Percentiles rank a stretch among this genome's conserved stretches.
Evolutionary conservation across 2,329 filamentous ascomycete species (phyloP).

Genomic region (Trichoderma polysporum): DNA sequence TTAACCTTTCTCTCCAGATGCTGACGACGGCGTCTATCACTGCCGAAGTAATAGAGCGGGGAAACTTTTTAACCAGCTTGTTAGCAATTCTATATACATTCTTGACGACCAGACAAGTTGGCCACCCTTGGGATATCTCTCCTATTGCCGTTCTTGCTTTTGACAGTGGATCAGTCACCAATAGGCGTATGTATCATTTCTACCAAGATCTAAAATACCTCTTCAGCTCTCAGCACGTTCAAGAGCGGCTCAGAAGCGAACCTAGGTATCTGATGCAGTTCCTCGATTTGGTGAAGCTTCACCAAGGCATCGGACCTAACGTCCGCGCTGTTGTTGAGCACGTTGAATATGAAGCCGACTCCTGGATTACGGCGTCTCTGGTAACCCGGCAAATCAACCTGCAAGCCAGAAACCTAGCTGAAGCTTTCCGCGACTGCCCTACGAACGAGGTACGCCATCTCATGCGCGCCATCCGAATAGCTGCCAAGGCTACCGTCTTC

Average conservation of each 20-base stretch:
- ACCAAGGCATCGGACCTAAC: constrained; percentile 96
- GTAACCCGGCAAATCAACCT: constrained; percentile 95
- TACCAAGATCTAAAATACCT: constrained; percentile 93
- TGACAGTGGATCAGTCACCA: constrained; percentile 91
- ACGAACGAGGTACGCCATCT: constrained; percentile 66
- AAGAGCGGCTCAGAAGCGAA: constrained; percentile 78
- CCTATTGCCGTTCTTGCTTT: constrained; percentile 85
- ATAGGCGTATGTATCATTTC: constrained; percentile 95
- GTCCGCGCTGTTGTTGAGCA: constrained; percentile 87
- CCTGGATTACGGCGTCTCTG: constrained; percentile 94
- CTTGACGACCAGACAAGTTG: constrained; percentile 91
- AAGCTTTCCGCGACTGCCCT: constrained; percentile 73
- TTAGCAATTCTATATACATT: constrained; percentile 98
- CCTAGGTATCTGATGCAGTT: constrained; percentile 91
- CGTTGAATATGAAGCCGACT: constrained; percentile 96
- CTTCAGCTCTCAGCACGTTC: constrained; percentile 83
- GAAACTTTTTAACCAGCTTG: constrained; percentile 92
- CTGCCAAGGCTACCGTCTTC: constrained; percentile 80
- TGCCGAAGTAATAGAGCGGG: constrained; percentile 88
- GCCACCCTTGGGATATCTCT: constrained; percentile 86
- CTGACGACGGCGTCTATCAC: constrained; percentile 96
- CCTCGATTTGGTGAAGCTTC: constrained; percentile 89
- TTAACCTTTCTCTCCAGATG: constrained; percentile 95
- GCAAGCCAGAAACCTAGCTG: constrained; percentile 82
- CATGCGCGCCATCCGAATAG: constrained; percentile 68